These are phyloP conservation scores for Nemania sp. DNA, from an alignment of 2,329 filamentous ascomycete genomes.

Conservation along the genomic window DNA sequence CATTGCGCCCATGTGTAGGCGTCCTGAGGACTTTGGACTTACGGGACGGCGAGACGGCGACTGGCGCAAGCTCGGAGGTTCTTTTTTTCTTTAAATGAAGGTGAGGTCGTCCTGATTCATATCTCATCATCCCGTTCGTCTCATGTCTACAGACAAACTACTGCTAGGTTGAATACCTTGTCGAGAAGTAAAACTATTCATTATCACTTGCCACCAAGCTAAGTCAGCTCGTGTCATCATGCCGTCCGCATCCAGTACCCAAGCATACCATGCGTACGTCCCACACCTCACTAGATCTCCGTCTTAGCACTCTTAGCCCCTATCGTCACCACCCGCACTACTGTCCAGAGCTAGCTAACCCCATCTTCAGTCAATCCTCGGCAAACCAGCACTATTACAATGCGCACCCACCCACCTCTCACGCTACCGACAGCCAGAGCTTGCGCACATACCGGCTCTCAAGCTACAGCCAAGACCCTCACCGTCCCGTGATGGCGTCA, in stretches of 20 bases:
- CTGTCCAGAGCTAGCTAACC: not conserved
- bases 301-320: not conserved
- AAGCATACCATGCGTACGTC: slow-evolving; percentile 27
- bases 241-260: slow-evolving; percentile 24
- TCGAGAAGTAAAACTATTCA: not conserved
- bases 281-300: not conserved
- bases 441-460: slow-evolving; percentile 29
- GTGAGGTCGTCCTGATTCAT: not conserved
- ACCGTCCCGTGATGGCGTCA: slow-evolving; percentile 25
- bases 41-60: too few species aligned
- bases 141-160: not conserved
- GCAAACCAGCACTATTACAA: slow-evolving; percentile 28
- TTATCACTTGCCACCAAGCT: not conserved
- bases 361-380: slow-evolving; percentile 16
- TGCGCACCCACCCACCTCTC: slow-evolving; percentile 27
- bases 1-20: not conserved
- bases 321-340: not conserved
- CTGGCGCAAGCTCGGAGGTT: not conserved
- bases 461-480: slow-evolving; percentile 25
- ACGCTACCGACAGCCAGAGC: slow-evolving; percentile 16
- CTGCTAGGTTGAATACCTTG: not conserved
- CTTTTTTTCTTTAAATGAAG: slow-evolving; percentile 21
- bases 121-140: not conserved
- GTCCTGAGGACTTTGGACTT: slow-evolving; percentile 7
- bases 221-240: slow-evolving; percentile 10